Percentiles rank a stretch among this genome's conserved stretches.
These are phyloP conservation scores for Rhodotorula mucilaginosa DNA, from an alignment of 1,284 basidiomycete genomes.

Conservation along the genomic window DNA sequence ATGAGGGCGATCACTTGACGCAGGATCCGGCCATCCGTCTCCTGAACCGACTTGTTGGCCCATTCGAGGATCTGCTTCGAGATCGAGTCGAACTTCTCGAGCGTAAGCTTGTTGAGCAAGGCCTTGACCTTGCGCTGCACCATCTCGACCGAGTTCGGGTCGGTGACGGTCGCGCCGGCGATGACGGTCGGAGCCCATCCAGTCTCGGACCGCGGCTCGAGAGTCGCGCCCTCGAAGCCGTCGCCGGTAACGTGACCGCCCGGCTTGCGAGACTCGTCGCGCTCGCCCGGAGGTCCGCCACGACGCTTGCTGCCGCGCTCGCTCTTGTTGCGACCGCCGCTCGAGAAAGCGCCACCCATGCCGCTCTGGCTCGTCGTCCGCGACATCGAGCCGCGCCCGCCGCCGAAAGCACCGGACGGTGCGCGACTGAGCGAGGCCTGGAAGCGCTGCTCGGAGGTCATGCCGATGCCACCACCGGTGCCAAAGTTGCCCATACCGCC, in stretches of 20 bases:
- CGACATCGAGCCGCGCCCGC: conserved; percentile 60
- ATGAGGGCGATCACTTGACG: conserved; percentile 94
- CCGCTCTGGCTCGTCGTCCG: conserved; percentile 70
- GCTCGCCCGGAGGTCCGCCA: conserved; percentile 47
- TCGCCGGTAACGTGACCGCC: conserved; percentile 58
- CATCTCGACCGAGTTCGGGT: conserved; percentile 48
- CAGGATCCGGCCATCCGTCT: conserved; percentile 88
- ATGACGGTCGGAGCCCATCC: conserved; percentile 66
- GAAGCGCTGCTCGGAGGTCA: conserved; percentile 72
- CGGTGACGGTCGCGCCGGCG: conserved; percentile 23
- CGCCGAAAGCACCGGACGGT: conserved; percentile 39
- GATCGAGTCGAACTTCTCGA: conserved; percentile 95
- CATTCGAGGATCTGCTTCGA: conserved; percentile 87
- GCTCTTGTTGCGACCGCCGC: conserved; percentile 59
- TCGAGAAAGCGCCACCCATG: conserved; percentile 50
- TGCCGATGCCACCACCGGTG: conserved; percentile 50
- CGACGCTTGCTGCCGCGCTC: conserved; percentile 59
- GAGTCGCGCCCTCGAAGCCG: conserved; percentile 43
- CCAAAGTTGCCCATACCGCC: conserved; percentile 71
- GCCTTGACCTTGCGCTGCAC: conserved; percentile 92
- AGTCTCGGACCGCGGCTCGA: conserved; percentile 60
- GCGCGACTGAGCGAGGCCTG: conserved; percentile 52
- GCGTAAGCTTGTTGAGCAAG: conserved; percentile 92
- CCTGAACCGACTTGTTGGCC: conserved; percentile 90
- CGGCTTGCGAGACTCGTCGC: conserved; percentile 34